phyloP scores from a whole-genome alignment of 2,329 filamentous ascomycete genomes.

The Hypoxylon sp. region DNA sequence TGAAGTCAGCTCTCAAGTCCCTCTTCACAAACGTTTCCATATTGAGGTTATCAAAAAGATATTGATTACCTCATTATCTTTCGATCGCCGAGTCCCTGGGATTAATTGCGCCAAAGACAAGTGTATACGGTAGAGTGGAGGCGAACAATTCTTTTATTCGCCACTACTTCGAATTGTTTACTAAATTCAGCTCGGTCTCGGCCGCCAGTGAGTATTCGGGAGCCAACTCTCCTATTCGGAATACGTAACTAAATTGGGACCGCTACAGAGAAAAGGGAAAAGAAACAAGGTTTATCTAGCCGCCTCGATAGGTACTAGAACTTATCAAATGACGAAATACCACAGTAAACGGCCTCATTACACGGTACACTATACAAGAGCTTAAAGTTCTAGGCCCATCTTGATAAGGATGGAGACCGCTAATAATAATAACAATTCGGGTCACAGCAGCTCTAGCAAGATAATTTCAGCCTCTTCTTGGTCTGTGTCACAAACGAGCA shows the following conservation, averaged over 20 bases:
- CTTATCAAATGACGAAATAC: constrained; percentile 39
- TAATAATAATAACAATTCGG: constrained; percentile 31
- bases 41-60: constrained; percentile 9
- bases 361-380: constrained; percentile 28
- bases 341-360: constrained; percentile 18
- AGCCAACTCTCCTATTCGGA: constrained; percentile 3
- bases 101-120: constrained; percentile 22
- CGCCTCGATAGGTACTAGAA: constrained; percentile 21
- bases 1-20: constrained; percentile 12
- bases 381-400: constrained; percentile 20
- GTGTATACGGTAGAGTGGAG: constrained; percentile 20
- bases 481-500: constrained; percentile 55
- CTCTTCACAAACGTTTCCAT: constrained; percentile 5
- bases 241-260: constrained; percentile 20
- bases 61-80: constrained; percentile 12
- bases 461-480: constrained; percentile 46
- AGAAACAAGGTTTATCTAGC: constrained; percentile 24
- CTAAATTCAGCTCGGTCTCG: constrained; percentile 8
- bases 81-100: constrained; percentile 17
- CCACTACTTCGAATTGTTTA: constrained; percentile 25
- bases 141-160: constrained; percentile 26
- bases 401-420: constrained; percentile 36
- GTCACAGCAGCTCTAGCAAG: constrained; percentile 40
- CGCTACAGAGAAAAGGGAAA: constrained; percentile 20
- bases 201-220: background rate